These are phyloP conservation scores for Heracleum sosnowskyi DNA, from an alignment of 129 eudicot genomes.

Conservation along the genomic window DNA sequence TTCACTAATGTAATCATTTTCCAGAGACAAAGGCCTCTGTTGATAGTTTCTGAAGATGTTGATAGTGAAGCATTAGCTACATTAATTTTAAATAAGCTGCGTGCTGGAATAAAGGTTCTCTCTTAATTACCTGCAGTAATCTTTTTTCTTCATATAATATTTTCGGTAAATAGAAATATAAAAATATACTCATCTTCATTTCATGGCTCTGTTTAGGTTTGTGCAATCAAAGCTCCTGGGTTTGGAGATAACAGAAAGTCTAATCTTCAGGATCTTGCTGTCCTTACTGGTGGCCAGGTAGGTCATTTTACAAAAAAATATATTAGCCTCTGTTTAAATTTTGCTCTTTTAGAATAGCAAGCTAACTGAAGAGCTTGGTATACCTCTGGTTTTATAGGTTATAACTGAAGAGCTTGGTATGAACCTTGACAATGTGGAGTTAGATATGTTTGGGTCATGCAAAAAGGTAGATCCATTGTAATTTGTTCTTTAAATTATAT, in stretches of 20 bases:
- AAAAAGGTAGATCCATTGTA: constrained; percentile 40
- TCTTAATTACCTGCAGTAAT: background rate
- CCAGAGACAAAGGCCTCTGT: constrained; percentile 78
- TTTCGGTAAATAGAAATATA: background rate
- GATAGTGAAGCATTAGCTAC: constrained; percentile 90
- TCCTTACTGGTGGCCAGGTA: constrained; percentile 74
- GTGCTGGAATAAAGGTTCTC: constrained; percentile 73
- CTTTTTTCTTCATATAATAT: background rate
- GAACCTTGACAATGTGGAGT: constrained; percentile 53
- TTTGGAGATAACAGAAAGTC: constrained; percentile 86
- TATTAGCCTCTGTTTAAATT: background rate
- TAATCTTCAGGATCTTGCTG: constrained; percentile 70
- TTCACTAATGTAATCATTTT: background rate
- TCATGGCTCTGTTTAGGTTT: constrained; percentile 34
- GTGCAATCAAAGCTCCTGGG: constrained; percentile 91
- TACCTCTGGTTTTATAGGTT: constrained; percentile 25
- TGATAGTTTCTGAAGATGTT: constrained; percentile 80
- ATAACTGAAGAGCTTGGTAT: constrained; percentile 74
- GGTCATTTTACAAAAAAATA: background rate
- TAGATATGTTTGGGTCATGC: constrained; percentile 65
- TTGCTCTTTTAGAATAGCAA: background rate
- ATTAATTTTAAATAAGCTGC: constrained; percentile 72
- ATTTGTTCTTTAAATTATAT: background rate
- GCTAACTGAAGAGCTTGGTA: background rate
- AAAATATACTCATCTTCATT: background rate